Evolutionary conservation across 352 stramenopile species (phyloP).

Genomic region (Ophiocytium majus): DNA sequence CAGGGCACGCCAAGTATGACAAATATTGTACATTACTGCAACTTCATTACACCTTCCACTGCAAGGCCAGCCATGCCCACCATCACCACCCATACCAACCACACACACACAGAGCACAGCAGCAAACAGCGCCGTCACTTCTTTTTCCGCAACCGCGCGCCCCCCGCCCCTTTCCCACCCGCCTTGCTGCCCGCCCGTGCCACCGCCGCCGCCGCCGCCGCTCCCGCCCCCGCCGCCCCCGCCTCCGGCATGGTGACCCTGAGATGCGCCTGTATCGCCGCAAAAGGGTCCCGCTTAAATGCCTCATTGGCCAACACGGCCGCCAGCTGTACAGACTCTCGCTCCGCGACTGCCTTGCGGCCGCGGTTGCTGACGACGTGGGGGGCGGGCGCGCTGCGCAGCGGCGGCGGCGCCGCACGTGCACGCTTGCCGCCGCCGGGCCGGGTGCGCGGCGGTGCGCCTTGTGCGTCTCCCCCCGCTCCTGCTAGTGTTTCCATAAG

Average conservation of each 20-base stretch:
- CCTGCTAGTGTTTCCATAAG: not conserved
- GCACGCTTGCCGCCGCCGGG: not conserved
- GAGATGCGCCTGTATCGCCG: slow-evolving; percentile 10
- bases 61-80: no score
- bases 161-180: no score
- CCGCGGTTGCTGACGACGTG: not conserved
- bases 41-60: no score
- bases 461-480: not conserved
- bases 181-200: no score
- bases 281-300: slow-evolving; percentile 21
- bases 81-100: no score
- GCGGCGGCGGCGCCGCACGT: not conserved
- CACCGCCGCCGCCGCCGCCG: no score
- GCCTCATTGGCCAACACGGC: slow-evolving; percentile 10
- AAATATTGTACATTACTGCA: no score
- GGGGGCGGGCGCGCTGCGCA: not conserved
- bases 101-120: no score
- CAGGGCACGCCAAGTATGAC: no score
- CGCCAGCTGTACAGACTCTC: not conserved
- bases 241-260: not conserved
- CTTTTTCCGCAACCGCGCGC: no score
- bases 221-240: not conserved
- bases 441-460: not conserved
- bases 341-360: not conserved
- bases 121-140: no score